Evolutionary conservation across 305 asterid genomes (phyloP).

Genomic region (Solanum hybrid): DNA sequence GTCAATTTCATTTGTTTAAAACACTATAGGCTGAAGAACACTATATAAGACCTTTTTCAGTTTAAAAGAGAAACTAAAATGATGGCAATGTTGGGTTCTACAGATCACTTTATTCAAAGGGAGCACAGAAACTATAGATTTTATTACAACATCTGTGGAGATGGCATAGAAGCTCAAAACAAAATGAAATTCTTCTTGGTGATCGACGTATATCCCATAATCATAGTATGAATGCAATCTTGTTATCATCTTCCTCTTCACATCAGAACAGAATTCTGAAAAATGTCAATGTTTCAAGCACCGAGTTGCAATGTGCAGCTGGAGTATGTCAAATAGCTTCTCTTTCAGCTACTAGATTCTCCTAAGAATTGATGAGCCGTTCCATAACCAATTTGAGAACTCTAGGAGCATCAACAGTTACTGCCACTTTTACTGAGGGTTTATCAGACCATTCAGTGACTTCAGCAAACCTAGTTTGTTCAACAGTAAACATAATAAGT

Average conservation of each 20-base stretch:
- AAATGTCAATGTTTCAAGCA: not conserved
- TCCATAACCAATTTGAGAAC: constrained; percentile 75
- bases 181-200: not conserved
- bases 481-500: not conserved
- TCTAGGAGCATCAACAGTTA: constrained; percentile 79
- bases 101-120: not conserved
- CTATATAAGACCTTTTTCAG: not conserved
- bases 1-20: not conserved
- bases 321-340: not conserved
- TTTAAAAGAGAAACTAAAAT: not conserved
- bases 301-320: not conserved
- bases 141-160: not conserved
- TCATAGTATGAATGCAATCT: not conserved
- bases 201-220: not conserved
- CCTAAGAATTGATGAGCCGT: constrained; percentile 51
- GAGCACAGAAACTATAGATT: not conserved
- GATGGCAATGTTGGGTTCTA: not conserved
- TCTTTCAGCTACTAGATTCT: constrained; percentile 3
- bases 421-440: constrained; percentile 88
- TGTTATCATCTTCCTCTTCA: not conserved
- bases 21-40: not conserved
- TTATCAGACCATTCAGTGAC: constrained; percentile 73
- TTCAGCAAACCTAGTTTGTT: constrained; percentile 52
- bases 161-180: not conserved
- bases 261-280: not conserved